phyloP scores from a whole-genome alignment of 1,284 basidiomycete species.

The Rhodofomes roseus region DNA sequence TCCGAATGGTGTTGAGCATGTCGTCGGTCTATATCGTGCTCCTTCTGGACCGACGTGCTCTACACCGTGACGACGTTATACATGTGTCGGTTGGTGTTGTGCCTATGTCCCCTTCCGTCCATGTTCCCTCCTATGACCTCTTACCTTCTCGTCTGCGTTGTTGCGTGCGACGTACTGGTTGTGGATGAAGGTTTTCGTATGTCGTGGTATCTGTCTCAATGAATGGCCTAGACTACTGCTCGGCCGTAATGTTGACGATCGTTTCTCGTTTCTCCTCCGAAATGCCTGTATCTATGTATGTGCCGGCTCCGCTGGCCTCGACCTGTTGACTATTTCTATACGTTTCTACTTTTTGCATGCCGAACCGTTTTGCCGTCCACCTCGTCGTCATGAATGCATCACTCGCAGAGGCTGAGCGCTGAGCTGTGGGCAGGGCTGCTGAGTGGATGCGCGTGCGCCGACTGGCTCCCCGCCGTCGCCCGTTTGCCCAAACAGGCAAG shows the following conservation, averaged over 20 bases:
- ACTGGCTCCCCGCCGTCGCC: background rate
- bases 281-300: background rate
- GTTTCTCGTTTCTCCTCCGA: background rate
- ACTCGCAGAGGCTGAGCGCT: background rate
- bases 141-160: background rate
- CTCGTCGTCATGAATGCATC: background rate
- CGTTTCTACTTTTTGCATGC: background rate
- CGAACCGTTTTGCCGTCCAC: background rate
- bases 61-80: slow-evolving; percentile 26
- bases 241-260: background rate
- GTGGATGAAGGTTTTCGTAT: background rate
- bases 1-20: slow-evolving; percentile 25
- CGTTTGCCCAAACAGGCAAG: background rate
- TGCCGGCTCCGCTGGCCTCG: background rate
- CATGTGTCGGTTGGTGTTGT: slow-evolving; percentile 1
- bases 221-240: background rate
- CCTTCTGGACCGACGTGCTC: slow-evolving; percentile 17
- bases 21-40: slow-evolving; percentile 13
- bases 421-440: background rate
- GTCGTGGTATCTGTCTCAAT: background rate
- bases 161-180: background rate
- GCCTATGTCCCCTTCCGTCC: slow-evolving; percentile 1
- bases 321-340: background rate
- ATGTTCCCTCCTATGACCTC: slow-evolving; percentile 1
- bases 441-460: background rate